phyloP scores from a whole-genome alignment of 345 rosid species.

The Geranium rotundifolium region DNA sequence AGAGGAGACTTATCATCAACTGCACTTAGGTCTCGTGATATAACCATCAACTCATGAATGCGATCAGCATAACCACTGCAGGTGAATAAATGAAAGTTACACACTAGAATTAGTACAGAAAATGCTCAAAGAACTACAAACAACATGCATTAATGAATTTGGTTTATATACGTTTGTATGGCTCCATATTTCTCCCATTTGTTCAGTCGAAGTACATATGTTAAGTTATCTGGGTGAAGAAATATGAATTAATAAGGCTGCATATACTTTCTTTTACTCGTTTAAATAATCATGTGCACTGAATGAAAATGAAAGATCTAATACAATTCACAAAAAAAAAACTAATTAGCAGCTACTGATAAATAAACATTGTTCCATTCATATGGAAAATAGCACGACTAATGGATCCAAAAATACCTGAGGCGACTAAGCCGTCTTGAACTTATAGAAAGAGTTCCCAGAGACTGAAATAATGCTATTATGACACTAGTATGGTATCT shows the following conservation, averaged over 20 bases:
- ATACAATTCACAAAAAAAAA: neutral
- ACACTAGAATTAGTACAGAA: constrained; percentile 1
- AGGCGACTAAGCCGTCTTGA: constrained; percentile 88
- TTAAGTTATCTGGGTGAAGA: neutral
- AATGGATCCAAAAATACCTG: constrained; percentile 41
- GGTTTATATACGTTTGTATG: neutral
- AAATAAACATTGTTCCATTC: neutral
- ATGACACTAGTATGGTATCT: constrained; percentile 98
- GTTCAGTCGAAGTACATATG: too few species aligned
- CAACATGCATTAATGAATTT: neutral
- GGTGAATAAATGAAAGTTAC: neutral
- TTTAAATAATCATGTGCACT: neutral
- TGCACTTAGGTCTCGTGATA: constrained; percentile 75
- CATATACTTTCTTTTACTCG: neutral
- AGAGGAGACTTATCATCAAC: constrained; percentile 43
- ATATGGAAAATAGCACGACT: neutral
- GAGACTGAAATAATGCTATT: constrained; percentile 73
- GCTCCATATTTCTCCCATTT: neutral
- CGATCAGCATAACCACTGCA: constrained; percentile 97
- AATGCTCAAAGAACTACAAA: neutral
- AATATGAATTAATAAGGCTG: neutral
- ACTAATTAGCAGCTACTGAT: neutral
- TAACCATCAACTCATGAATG: constrained; percentile 72
- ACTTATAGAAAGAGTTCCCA: constrained; percentile 91
- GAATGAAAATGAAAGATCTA: neutral